Evolutionary conservation across 2,329 filamentous ascomycete species (phyloP), one percentile per base, ranked within the genome.

Genomic region (Claviceps quebecensis): DNA sequence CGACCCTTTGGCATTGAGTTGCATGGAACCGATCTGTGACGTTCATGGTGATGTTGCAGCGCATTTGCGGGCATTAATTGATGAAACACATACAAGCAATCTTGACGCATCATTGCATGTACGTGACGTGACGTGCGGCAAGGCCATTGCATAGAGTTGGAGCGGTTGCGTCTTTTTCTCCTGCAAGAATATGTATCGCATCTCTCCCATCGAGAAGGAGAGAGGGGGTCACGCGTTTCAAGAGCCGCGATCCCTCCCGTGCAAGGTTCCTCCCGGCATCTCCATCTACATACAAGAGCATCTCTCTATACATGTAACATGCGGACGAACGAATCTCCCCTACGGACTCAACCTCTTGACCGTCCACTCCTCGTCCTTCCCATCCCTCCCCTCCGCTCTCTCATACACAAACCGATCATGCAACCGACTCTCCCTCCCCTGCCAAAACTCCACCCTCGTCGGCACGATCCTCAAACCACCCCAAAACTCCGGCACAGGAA

Each of bases 401-500:
- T 81, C 80, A 69, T 96, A 97, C 55, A 83, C 77, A 65, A 98
- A 97, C 23, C 93, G 84, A 73, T 98, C 93, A 69, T 98, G 93
- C 67, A 98, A 70, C 54, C 93, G 77, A 69, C 84, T 95, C 63
- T 87, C 78, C 60, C 93, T 78, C 2, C 93, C 93, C 73, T 96
- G 90, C 81, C 93, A 98, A 66, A 98, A 98, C 75, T 98, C 93
- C 47, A 98, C 77, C 59, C 81, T 79, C 62, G 89, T 85, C 0
- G 93, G 91, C 56, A 90, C 76, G 54, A 98, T 78, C 59, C 91
- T 81, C 65, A 96, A 65, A 0, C 93, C 93, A 34, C 93, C 93
- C 93, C 93, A 98, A 65, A 95, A 96, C 9, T 86, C 83, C 4
- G 93, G 93, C 48, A 96, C 82, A 1, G 90, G 90, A 57, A 98